phyloP scores from a whole-genome alignment of 176 grass and related monocot genomes.

The Cymbopogon citratus region DNA sequence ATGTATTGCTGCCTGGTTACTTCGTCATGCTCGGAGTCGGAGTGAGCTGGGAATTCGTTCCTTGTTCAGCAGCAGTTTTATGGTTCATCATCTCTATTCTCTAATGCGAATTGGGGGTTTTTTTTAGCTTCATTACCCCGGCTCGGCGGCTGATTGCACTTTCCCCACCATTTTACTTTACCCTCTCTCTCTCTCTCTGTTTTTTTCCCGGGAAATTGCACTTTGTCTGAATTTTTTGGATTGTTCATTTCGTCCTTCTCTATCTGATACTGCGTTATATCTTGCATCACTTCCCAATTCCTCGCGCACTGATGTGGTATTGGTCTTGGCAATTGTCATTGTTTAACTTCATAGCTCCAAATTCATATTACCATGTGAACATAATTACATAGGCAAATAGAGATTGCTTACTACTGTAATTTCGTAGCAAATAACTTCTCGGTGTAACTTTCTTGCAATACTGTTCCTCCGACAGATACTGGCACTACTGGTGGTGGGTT shows the following conservation, averaged over 20 bases:
- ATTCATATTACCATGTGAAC: neutral
- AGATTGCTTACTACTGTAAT: neutral
- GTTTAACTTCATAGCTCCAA: neutral
- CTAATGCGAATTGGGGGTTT: neutral
- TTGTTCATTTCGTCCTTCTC: too few species aligned
- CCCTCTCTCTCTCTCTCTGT: neutral
- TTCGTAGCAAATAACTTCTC: neutral
- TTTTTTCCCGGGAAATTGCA: neutral
- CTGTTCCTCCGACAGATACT: conserved; percentile 56
- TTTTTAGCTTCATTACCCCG: neutral
- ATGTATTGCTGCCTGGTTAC: too few species aligned
- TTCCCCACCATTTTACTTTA: neutral
- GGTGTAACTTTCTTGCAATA: neutral
- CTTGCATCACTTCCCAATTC: neutral
- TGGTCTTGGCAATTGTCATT: neutral
- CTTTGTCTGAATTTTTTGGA: neutral
- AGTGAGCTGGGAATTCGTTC: too few species aligned
- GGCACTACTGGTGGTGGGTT: conserved; percentile 70
- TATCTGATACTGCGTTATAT: too few species aligned
- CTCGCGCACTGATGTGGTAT: neutral
- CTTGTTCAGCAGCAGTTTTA: too few species aligned
- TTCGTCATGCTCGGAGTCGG: too few species aligned
- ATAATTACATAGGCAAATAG: neutral
- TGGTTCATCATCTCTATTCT: neutral
- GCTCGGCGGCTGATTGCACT: neutral